Evolutionary conservation across 2,329 filamentous ascomycete species (phyloP), one percentile per base, ranked within the genome.

Genomic region (Xylariaceae sp.): DNA sequence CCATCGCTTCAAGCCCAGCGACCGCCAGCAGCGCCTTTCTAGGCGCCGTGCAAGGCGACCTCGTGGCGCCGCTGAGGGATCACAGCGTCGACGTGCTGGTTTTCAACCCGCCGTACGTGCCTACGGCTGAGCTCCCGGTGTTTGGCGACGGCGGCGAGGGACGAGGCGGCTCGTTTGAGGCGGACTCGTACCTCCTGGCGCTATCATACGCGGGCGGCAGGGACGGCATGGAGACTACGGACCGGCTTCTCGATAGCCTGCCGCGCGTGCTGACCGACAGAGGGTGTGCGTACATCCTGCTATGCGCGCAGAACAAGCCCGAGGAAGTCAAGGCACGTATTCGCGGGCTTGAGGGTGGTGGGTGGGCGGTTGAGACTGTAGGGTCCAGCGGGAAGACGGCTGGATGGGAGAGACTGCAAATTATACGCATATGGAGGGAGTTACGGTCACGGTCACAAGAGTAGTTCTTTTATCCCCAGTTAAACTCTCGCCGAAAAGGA

Each of bases 71-170:
- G 0, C 72, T 95, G 39, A 78, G 80, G 7, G 67, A 74, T 0
- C 75, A 77, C 2, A 71, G 73, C 37, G 80, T 95, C 5, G 94
- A 99, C 67, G 80, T 99, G 10, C 78, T 99, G 58, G 80, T 99
- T 26, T 99, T 97, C 78, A 99, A 99, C 68, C 94, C 94, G 49
- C 94, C 94, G 0, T 99, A 99, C 68, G 94, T 99, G 13, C 94
- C 94, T 1, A 95, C 92, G 2, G 80, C 86, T 22, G 81, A 84
- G 39, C 73, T 95, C 55, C 92, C 92, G 58, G 47, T 54, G 29
- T 51, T 62, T 64, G 2, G 60, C 61, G 22, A 51, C 2, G 36
- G 7, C 7, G 22, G 15, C 4, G 44, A 16, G 9, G 44, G n/a
- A n/a, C n/a, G n/a, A n/a, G n/a, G n/a, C n/a, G n/a, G 32, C 5